Percentiles rank a stretch among this genome's conserved stretches.
phyloP scores from a whole-genome alignment of 164 flowering plant species.

The Berberis vulgaris region DNA sequence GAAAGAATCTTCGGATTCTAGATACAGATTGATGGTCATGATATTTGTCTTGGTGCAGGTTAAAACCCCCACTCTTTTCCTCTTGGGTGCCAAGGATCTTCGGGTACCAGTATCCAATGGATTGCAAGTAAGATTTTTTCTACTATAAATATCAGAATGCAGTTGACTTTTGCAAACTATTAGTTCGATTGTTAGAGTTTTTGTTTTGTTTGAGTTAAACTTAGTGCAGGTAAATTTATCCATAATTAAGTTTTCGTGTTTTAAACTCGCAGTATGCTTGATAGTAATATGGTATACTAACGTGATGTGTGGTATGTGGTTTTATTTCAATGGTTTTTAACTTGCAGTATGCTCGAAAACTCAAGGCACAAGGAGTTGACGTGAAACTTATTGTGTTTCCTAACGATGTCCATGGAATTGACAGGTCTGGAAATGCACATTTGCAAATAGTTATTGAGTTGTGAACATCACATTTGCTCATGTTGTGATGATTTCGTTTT shows the following conservation, averaged over 20 bases:
- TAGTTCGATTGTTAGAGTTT: no score
- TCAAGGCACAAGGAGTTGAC: constrained; percentile 70
- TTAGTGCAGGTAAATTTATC: no score
- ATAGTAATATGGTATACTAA: no score
- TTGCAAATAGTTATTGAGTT: background rate
- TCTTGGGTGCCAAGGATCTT: constrained; percentile 85
- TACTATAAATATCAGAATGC: background rate
- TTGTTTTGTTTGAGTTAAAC: no score
- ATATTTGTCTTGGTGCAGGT: constrained; percentile 43
- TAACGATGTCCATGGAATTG: constrained; percentile 59
- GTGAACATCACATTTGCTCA: background rate
- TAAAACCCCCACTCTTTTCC: constrained; percentile 79
- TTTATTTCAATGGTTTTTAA: background rate
- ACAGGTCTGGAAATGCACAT: constrained; percentile 34
- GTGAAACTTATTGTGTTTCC: constrained; percentile 75
- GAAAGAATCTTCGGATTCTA: background rate
- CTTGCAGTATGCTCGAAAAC: constrained; percentile 68
- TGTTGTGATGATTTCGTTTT: background rate
- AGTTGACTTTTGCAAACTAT: background rate
- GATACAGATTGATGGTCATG: background rate
- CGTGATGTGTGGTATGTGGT: background rate
- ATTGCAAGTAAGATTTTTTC: constrained; percentile 52
- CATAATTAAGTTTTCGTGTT: no score
- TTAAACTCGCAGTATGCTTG: no score
- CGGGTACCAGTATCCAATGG: constrained; percentile 89